Evolutionary conservation across 164 flowering plant species (phyloP).

Genomic region (Cinnamomum micranthum): DNA sequence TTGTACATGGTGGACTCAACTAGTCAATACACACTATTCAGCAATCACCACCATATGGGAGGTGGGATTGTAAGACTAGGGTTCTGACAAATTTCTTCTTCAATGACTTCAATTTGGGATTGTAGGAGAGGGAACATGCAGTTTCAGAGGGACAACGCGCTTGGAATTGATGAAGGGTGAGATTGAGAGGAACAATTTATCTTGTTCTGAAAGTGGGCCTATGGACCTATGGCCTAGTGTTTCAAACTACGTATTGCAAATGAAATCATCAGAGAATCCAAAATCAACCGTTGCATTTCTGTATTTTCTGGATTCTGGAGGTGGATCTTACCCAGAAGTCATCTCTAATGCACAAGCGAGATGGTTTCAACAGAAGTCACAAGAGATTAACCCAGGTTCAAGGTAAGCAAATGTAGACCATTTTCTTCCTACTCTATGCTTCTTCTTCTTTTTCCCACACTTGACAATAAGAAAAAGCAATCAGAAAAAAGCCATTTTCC

Average conservation of each 20-base stretch:
- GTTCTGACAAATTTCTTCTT: no score
- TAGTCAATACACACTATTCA: no score
- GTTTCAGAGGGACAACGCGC: constrained; percentile 63
- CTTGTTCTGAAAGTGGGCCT: constrained; percentile 63
- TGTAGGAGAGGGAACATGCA: constrained; percentile 46
- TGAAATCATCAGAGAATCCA: constrained; percentile 41
- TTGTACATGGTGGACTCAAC: no score
- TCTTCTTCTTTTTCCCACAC: no score
- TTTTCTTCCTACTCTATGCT: background rate
- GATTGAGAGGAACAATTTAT: constrained; percentile 33
- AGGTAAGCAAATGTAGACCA: constrained; percentile 26
- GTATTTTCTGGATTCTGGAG: constrained; percentile 91
- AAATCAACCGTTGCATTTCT: constrained; percentile 39
- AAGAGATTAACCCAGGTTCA: constrained; percentile 58
- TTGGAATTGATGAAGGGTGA: constrained; percentile 59
- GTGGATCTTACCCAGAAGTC: constrained; percentile 87
- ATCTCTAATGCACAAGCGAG: constrained; percentile 72
- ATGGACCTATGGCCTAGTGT: constrained; percentile 76
- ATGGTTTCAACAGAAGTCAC: constrained; percentile 60
- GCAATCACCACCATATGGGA: no score
- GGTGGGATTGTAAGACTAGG: no score
- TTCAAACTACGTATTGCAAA: constrained; percentile 68
- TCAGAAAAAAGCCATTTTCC: no score
- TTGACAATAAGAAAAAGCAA: no score
- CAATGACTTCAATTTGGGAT: background rate